Evolutionary conservation across 2,329 filamentous ascomycete genomes (phyloP).

Genomic region (Ophiostoma sp.): DNA sequence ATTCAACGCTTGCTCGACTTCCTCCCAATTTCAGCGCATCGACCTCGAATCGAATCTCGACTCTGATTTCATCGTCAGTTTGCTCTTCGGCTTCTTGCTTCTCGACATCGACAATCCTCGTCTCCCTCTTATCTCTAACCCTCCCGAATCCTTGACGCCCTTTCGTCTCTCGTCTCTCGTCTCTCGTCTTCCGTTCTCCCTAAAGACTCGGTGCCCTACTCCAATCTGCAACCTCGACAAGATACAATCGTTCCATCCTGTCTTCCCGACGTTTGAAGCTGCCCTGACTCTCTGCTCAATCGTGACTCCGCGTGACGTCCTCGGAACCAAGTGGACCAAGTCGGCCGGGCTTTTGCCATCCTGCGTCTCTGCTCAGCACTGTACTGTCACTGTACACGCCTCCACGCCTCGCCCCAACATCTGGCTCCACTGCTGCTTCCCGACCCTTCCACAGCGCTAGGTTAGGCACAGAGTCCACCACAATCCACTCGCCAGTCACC

Average conservation of each 20-base stretch:
- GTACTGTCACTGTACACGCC: neutral
- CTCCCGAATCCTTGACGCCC: too few relatives aligned
- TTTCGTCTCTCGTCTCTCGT: neutral
- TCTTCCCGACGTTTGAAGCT: neutral
- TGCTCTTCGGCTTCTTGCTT: neutral
- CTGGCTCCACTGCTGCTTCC: slow-evolving; percentile 16
- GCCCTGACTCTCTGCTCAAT: neutral
- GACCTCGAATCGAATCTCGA: neutral
- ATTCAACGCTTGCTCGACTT: neutral
- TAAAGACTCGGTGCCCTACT: too few relatives aligned
- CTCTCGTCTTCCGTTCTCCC: neutral
- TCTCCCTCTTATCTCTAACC: too few relatives aligned
- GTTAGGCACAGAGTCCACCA: slow-evolving; percentile 14
- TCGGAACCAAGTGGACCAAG: slow-evolving; percentile 16
- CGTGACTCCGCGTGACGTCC: slow-evolving; percentile 13
- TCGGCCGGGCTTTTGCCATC: slow-evolving; percentile 14
- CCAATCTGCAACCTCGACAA: too few relatives aligned
- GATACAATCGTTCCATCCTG: neutral
- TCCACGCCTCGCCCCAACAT: slow-evolving; percentile 17
- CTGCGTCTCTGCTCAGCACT: neutral
- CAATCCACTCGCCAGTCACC: neutral
- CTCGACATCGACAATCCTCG: neutral
- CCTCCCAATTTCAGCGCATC: neutral
- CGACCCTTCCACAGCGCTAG: slow-evolving; percentile 17
- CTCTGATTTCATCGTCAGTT: neutral